These are phyloP conservation scores for Hypoxylon crocopeplum DNA, from an alignment of 495 filamentous ascomycete genomes.

Conservation along the genomic window DNA sequence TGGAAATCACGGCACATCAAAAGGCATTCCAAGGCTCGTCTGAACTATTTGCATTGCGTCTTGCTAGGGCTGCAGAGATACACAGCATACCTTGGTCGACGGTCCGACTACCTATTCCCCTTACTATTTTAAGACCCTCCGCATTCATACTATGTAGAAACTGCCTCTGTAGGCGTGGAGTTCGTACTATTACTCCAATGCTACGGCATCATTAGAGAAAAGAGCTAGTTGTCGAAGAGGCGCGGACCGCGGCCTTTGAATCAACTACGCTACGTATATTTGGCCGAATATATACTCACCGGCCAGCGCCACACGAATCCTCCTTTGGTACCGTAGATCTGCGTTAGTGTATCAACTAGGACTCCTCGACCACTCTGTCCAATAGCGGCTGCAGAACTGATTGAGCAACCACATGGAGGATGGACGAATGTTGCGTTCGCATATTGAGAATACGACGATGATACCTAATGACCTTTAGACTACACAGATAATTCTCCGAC, in stretches of 20 bases:
- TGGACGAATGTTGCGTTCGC: constrained; percentile 25
- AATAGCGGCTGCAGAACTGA: constrained; percentile 19
- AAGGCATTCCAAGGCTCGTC: not conserved
- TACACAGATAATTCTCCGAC: constrained; percentile 1
- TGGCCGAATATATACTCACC: constrained; percentile 16
- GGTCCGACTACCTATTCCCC: too few relatives aligned
- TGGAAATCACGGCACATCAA: not conserved
- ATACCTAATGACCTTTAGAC: not conserved
- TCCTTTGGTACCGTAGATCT: constrained; percentile 24
- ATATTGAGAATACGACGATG: constrained; percentile 21
- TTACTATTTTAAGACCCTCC: too few relatives aligned
- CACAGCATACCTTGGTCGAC: too few relatives aligned
- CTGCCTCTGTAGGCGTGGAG: too few relatives aligned
- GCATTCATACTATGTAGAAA: too few relatives aligned
- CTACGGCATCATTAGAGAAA: not conserved
- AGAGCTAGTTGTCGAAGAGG: not conserved
- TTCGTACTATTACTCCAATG: too few relatives aligned
- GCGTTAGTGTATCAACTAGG: constrained; percentile 3
- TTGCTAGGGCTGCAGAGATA: too few relatives aligned
- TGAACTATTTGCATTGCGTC: not conserved
- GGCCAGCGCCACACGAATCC: constrained; percentile 16
- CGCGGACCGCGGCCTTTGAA: not conserved
- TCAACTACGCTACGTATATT: constrained; percentile 17
- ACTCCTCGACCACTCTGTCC: constrained; percentile 9
- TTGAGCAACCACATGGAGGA: constrained; percentile 15